A percentile compares a stretch with the other conserved stretches of the same genome.
phyloP scores from a whole-genome alignment of 192 early-diverging fungal genomes.

The Mortierella claussenii region DNA sequence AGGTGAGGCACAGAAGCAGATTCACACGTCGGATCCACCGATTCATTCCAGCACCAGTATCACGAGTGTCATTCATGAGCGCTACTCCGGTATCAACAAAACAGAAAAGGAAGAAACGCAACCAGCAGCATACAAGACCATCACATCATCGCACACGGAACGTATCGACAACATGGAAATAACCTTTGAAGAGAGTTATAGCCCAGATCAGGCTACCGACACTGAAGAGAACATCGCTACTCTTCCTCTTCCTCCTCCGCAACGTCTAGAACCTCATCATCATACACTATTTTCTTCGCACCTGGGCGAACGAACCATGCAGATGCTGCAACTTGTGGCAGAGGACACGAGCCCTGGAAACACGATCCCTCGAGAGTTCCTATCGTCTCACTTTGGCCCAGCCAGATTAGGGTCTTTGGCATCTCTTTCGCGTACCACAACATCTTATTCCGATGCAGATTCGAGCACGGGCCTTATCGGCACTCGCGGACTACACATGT shows the following conservation, averaged over 20 bases:
- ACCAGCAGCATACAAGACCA: not conserved
- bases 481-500: conserved; percentile 2
- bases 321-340: conserved; percentile 25
- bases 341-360: conserved; percentile 18
- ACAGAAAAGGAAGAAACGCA: no score
- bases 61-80: no score
- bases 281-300: conserved; percentile 23
- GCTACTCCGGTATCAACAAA: no score
- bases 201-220: not conserved
- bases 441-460: not conserved
- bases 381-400: not conserved
- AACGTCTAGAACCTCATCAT: conserved; percentile 12
- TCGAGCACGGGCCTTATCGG: not conserved
- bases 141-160: not conserved
- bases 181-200: not conserved
- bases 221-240: not conserved
- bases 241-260: not conserved
- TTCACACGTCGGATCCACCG: not conserved
- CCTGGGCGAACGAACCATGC: conserved; percentile 19
- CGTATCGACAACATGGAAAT: not conserved
- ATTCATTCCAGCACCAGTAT: no score
- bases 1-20: not conserved
- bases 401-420: not conserved
- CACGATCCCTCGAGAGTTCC: conserved; percentile 20
- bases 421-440: not conserved